phyloP scores from a whole-genome alignment of 2,329 filamentous ascomycete species.

The Beauveria sp. region DNA sequence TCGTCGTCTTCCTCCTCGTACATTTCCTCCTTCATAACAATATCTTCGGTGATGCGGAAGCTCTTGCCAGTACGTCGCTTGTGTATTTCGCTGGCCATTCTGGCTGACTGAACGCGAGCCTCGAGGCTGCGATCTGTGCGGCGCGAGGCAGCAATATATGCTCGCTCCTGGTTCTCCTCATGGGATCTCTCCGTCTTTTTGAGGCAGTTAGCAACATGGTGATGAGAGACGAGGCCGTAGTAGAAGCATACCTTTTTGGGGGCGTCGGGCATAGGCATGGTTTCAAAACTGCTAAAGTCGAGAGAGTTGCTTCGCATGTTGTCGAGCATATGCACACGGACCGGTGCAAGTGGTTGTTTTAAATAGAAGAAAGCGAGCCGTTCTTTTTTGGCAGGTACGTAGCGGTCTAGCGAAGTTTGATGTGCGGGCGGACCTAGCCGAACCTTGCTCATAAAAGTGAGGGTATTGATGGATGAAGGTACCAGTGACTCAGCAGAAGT shows the following conservation, averaged over 20 bases:
- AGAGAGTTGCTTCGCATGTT: conserved; percentile 5
- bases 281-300: conserved; percentile 9
- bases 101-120: conserved; percentile 79
- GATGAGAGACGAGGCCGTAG: not conserved
- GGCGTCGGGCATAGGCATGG: not conserved
- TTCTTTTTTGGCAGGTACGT: not conserved
- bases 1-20: conserved; percentile 93
- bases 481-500: not conserved
- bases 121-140: conserved; percentile 81
- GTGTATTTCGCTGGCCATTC: conserved; percentile 84
- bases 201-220: not conserved
- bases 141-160: conserved; percentile 86
- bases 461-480: not conserved
- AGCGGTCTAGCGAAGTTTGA: not conserved
- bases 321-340: not conserved
- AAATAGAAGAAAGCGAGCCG: not conserved
- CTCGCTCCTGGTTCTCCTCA: conserved; percentile 77
- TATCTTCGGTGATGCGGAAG: conserved; percentile 74
- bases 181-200: conserved; percentile 64
- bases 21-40: conserved; percentile 88
- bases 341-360: not conserved
- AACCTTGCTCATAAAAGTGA: not conserved
- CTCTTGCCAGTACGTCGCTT: conserved; percentile 77
- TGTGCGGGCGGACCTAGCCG: not conserved
- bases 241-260: conserved; percentile 9